Conservation (phyloP, 2,329 filamentous ascomycete species). For the Colletotrichum sp. region DNA sequence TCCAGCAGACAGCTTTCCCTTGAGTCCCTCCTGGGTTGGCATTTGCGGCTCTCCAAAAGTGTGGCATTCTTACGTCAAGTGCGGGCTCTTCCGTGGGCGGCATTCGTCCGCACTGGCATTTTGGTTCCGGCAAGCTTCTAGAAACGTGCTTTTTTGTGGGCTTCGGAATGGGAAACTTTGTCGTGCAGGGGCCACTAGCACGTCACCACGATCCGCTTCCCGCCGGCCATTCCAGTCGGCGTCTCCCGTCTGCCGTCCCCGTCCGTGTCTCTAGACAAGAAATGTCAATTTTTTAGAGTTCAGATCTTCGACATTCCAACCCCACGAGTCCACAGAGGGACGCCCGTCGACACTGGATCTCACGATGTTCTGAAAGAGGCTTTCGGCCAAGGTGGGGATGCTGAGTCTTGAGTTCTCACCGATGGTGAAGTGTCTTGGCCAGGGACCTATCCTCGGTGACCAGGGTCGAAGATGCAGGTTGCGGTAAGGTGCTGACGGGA, state of each 20-base stretch:
- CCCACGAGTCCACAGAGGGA: background rate
- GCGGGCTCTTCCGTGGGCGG: constrained; percentile 11
- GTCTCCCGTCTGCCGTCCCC: background rate
- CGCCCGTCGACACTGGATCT: background rate
- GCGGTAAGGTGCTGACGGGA: background rate
- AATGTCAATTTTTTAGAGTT: background rate
- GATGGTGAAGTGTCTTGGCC: background rate
- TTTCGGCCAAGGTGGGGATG: background rate
- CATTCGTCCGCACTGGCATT: background rate
- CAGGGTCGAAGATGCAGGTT: background rate
- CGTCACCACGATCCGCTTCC: constrained; percentile 2
- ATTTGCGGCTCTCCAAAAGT: background rate
- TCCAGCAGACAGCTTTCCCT: background rate
- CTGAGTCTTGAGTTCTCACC: background rate
- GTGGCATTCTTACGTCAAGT: constrained; percentile 3
- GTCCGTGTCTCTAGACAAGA: background rate
- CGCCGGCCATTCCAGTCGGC: background rate
- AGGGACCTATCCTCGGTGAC: background rate
- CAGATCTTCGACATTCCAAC: background rate
- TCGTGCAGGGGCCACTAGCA: background rate
- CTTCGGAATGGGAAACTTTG: background rate
- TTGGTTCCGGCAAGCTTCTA: constrained; percentile 2
- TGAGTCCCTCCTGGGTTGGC: background rate
- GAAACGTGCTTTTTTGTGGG: constrained; percentile 14
- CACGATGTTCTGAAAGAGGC: background rate